phyloP scores from a whole-genome alignment of 371 early-diverging fungal genomes.

The Mortierella sp. region DNA sequence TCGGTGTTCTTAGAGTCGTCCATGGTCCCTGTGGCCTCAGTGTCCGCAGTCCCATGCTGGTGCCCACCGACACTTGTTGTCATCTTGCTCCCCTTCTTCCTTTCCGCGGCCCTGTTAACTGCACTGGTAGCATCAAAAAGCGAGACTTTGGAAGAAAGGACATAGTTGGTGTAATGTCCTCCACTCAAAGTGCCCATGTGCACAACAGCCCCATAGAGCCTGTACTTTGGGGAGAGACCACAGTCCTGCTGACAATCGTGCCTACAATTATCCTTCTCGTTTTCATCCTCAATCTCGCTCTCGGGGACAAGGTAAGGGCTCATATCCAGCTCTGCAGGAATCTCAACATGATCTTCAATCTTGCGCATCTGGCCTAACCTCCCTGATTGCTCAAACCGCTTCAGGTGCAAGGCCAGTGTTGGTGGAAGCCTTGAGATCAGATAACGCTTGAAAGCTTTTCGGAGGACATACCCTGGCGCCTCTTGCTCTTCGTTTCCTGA shows the following conservation, averaged over 20 bases:
- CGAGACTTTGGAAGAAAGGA: conserved; percentile 52
- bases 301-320: conserved; percentile 58
- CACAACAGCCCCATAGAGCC: conserved; percentile 81
- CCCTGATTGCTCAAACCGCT: conserved; percentile 66
- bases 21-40: too few species aligned
- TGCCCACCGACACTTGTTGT: too few species aligned
- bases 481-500: neutral
- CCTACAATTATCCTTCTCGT: neutral
- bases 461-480: conserved; percentile 26
- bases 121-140: neutral
- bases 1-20: too few species aligned
- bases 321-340: conserved; percentile 63
- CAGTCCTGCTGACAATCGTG: conserved; percentile 1
- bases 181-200: conserved; percentile 80
- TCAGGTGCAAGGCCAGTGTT: conserved; percentile 66
- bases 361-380: conserved; percentile 45
- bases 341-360: conserved; percentile 59
- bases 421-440: conserved; percentile 57
- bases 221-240: conserved; percentile 58
- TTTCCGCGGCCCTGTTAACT: neutral
- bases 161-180: conserved; percentile 83
- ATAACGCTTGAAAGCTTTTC: conserved; percentile 54
- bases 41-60: too few species aligned
- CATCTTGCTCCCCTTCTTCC: conserved; percentile 4
- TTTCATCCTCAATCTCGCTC: conserved; percentile 49